phyloP scores from a whole-genome alignment of 2,329 filamentous ascomycete genomes.

The Dothideomycetidae sp. region DNA sequence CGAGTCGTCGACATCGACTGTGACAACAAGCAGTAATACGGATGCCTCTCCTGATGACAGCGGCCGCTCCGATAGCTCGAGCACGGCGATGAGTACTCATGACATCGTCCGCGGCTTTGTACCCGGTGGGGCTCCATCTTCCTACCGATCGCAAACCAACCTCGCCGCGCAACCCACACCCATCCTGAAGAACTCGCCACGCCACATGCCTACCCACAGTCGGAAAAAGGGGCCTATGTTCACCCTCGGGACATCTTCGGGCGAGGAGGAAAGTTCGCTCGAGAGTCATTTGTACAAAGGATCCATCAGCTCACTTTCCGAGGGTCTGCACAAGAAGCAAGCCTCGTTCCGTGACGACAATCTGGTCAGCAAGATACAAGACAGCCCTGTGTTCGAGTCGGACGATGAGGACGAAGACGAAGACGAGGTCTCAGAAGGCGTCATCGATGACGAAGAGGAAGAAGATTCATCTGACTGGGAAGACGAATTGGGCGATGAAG shows the following conservation, averaged over 20 bases:
- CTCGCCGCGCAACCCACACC: slow-evolving; percentile 40
- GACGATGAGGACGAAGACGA: slow-evolving; percentile 46
- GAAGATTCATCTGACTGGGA: slow-evolving; percentile 39
- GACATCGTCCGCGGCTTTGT: slow-evolving; percentile 80
- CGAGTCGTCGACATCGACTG: slow-evolving; percentile 47
- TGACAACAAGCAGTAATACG: slow-evolving; percentile 26
- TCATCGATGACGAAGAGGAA: slow-evolving; percentile 46
- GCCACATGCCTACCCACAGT: slow-evolving; percentile 19
- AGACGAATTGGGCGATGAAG: slow-evolving; percentile 55
- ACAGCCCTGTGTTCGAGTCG: slow-evolving; percentile 45
- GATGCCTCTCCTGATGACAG: slow-evolving; percentile 26
- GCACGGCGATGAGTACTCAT: slow-evolving; percentile 45
- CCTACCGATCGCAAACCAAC: slow-evolving; percentile 47
- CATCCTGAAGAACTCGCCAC: slow-evolving; percentile 42
- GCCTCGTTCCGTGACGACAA: slow-evolving; percentile 71
- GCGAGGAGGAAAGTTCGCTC: slow-evolving; percentile 69
- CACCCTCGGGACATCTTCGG: slow-evolving; percentile 62
- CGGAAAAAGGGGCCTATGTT: slow-evolving; percentile 61
- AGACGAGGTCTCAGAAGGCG: slow-evolving; percentile 66
- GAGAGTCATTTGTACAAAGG: slow-evolving; percentile 44
- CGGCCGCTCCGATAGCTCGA: slow-evolving; percentile 45
- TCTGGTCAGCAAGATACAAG: slow-evolving; percentile 49
- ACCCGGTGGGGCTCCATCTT: slow-evolving; percentile 57
- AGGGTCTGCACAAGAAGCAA: slow-evolving; percentile 50
- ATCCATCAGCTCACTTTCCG: slow-evolving; percentile 40